Evolutionary conservation across 768 basidiomycete genomes (phyloP).

Genomic region (Leccinum boreale): DNA sequence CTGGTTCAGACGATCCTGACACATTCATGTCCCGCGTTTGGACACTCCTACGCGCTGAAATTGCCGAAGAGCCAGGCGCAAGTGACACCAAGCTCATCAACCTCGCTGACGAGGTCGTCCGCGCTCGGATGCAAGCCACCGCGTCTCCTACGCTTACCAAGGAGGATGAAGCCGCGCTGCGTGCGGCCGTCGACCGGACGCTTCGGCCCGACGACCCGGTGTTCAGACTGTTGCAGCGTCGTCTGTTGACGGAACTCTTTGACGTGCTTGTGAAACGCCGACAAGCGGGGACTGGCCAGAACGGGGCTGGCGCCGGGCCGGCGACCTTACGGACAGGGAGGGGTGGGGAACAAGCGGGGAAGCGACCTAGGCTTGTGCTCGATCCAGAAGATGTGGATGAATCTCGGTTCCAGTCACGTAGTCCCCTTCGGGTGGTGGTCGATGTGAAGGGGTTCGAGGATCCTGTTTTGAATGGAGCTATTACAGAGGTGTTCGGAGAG

Average conservation of each 20-base stretch:
- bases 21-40: slow-evolving; percentile 62
- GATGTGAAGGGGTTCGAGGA: slow-evolving; percentile 69
- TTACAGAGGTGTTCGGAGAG: slow-evolving; percentile 40
- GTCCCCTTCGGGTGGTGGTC: slow-evolving; percentile 4
- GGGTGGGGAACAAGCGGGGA: slow-evolving; percentile 17
- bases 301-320: slow-evolving; percentile 9
- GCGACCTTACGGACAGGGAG: slow-evolving; percentile 33
- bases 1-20: slow-evolving; percentile 8
- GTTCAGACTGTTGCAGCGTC: slow-evolving; percentile 57
- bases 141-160: slow-evolving; percentile 17
- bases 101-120: slow-evolving; percentile 72
- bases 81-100: slow-evolving; percentile 56
- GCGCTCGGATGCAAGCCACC: slow-evolving; percentile 38
- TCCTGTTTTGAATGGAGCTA: slow-evolving; percentile 44
- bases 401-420: neutral
- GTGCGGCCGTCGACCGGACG: slow-evolving; percentile 60
- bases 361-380: slow-evolving; percentile 28
- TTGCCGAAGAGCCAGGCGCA: slow-evolving; percentile 35
- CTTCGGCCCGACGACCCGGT: slow-evolving; percentile 63
- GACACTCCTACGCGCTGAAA: slow-evolving; percentile 59
- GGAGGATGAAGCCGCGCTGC: slow-evolving; percentile 51
- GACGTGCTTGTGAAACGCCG: slow-evolving; percentile 25
- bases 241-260: slow-evolving; percentile 45
- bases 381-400: slow-evolving; percentile 21
- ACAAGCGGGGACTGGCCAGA: slow-evolving; percentile 3